Evolutionary conservation across 768 basidiomycete species (phyloP).

Genomic region (Candolleomyces eurysporus): DNA sequence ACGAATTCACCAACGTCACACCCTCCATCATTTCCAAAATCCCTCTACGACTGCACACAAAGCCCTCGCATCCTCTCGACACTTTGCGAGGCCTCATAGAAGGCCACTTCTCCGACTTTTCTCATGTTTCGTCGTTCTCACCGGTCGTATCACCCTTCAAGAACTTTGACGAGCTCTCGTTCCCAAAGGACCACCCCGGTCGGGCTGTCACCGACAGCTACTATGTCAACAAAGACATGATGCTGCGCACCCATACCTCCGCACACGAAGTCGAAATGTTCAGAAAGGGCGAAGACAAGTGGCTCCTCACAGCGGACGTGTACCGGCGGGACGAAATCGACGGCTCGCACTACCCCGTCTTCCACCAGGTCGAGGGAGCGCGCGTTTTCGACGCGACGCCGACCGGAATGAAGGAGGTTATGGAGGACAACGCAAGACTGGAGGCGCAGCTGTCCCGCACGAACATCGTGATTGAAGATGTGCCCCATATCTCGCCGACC

Average conservation of each 20-base stretch:
- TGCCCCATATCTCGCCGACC: constrained; percentile 63
- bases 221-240: constrained; percentile 85
- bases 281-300: constrained; percentile 67
- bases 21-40: constrained; percentile 83
- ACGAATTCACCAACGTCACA: constrained; percentile 82
- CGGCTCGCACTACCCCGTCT: constrained; percentile 93
- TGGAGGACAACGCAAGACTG: constrained; percentile 69
- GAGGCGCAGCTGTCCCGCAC: constrained; percentile 57
- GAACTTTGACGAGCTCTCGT: constrained; percentile 97
- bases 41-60: constrained; percentile 68
- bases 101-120: constrained; percentile 74
- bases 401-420: constrained; percentile 57
- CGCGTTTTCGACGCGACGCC: constrained; percentile 67
- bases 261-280: constrained; percentile 97
- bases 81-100: constrained; percentile 85
- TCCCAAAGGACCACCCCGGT: constrained; percentile 91
- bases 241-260: constrained; percentile 98
- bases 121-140: constrained; percentile 73
- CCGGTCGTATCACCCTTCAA: constrained; percentile 87
- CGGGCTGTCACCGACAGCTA: constrained; percentile 90
- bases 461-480: constrained; percentile 85
- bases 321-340: constrained; percentile 99
- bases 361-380: constrained; percentile 98
- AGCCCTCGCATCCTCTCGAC: constrained; percentile 79
- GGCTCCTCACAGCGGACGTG: constrained; percentile 95